Evolutionary conservation across 2,329 filamentous ascomycete species (phyloP).

Genomic region (Lasiodiplodia hormozganensis): DNA sequence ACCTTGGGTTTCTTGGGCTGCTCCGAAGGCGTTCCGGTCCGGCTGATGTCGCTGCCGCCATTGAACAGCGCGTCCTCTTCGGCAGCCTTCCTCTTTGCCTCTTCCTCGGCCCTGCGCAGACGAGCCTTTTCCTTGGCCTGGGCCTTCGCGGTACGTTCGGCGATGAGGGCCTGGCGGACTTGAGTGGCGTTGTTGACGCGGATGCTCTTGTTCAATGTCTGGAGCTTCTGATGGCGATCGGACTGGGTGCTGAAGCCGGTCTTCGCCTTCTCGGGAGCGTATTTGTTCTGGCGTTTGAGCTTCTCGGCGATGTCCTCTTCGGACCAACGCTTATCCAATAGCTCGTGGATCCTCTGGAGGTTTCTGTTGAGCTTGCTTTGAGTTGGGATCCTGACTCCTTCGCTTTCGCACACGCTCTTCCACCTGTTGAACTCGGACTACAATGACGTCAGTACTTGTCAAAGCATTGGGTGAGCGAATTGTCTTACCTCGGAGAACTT

Average conservation of each 20-base stretch:
- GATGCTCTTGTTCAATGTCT: slow-evolving; percentile 83
- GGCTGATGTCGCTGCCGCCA: slow-evolving; percentile 52
- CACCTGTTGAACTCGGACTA: slow-evolving; percentile 83
- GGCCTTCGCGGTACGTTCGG: slow-evolving; percentile 63
- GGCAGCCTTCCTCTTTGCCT: slow-evolving; percentile 54
- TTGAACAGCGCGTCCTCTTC: slow-evolving; percentile 55
- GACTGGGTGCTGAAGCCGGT: slow-evolving; percentile 58
- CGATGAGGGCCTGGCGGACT: slow-evolving; percentile 87
- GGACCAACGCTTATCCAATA: slow-evolving; percentile 83
- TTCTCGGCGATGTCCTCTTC: slow-evolving; percentile 82
- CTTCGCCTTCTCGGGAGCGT: slow-evolving; percentile 68
- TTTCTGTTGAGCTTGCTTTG: slow-evolving; percentile 73
- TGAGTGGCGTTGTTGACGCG: slow-evolving; percentile 84
- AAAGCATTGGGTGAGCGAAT: slow-evolving; percentile 11
- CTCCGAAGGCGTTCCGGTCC: slow-evolving; percentile 57
- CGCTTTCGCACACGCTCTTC: slow-evolving; percentile 70
- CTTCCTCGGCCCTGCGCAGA: slow-evolving; percentile 58
- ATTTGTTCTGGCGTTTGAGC: slow-evolving; percentile 69
- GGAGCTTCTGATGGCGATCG: slow-evolving; percentile 76
- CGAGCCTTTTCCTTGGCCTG: slow-evolving; percentile 41
- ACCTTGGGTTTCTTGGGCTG: slow-evolving; percentile 59
- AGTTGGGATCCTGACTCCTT: slow-evolving; percentile 77
- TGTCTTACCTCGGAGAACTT: slow-evolving; percentile 76
- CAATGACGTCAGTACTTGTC: not conserved
- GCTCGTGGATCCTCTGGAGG: slow-evolving; percentile 77